Conservation (phyloP, 805 yeast genomes). For the Candida tallmaniae region DNA sequence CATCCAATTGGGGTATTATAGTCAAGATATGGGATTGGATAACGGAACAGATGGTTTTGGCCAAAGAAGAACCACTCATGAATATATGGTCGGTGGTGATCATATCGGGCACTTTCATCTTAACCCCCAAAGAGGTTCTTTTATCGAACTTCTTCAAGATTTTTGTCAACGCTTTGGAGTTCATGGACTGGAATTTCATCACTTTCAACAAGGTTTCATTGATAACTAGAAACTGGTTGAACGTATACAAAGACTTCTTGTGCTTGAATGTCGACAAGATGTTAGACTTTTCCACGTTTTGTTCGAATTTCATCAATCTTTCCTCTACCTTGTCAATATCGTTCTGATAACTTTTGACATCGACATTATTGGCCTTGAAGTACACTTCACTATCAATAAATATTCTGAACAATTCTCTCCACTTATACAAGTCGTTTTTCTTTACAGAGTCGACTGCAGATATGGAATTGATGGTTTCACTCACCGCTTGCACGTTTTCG, state of each 20-base stretch:
- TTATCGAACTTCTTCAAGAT: constrained; percentile 75
- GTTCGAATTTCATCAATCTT: constrained; percentile 39
- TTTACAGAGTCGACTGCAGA: constrained; percentile 27
- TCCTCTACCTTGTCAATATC: constrained; percentile 42
- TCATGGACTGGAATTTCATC: constrained; percentile 57
- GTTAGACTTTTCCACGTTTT: constrained; percentile 33
- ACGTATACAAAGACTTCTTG: constrained; percentile 42
- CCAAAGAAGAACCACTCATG: constrained; percentile 45
- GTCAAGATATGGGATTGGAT: constrained; percentile 52
- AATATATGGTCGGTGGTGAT: constrained; percentile 38
- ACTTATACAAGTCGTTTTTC: constrained; percentile 54
- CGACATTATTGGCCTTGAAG: constrained; percentile 46
- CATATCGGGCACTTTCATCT: constrained; percentile 42
- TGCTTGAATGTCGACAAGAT: constrained; percentile 40
- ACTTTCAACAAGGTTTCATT: constrained; percentile 54
- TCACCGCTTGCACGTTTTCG: constrained; percentile 38
- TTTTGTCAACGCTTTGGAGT: constrained; percentile 59
- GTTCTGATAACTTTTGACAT: constrained; percentile 39
- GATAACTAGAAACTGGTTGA: constrained; percentile 46
- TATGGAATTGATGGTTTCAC: constrained; percentile 33
- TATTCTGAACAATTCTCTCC: constrained; percentile 65
- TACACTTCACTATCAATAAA: constrained; percentile 67
- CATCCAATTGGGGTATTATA: constrained; percentile 69
- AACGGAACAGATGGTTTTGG: constrained; percentile 50
- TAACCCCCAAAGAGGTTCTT: constrained; percentile 53